Evolutionary conservation across 257 asterid genomes (phyloP).

Genomic region (Lavandula angustifolia): DNA sequence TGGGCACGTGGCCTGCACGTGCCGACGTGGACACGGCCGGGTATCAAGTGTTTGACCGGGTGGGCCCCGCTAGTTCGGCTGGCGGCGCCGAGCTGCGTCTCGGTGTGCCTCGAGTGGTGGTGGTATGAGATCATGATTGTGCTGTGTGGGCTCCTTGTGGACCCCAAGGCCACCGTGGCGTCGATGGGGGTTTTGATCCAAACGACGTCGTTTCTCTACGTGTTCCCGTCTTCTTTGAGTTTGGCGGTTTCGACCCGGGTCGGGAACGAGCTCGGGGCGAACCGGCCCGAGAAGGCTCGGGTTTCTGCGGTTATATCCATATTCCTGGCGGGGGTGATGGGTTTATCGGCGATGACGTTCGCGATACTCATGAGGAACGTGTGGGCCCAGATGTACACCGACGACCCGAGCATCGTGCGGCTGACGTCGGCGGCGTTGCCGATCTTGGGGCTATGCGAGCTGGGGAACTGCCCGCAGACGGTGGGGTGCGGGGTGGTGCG

Average conservation of each 20-base stretch:
- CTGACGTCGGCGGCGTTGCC: slow-evolving; percentile 71
- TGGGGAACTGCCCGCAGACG: slow-evolving; percentile 89
- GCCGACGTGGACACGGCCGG: slow-evolving; percentile 66
- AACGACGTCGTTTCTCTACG: slow-evolving; percentile 70
- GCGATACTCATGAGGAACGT: slow-evolving; percentile 42
- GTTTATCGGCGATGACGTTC: slow-evolving; percentile 56
- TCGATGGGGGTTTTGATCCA: slow-evolving; percentile 79
- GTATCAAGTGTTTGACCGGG: slow-evolving; percentile 54
- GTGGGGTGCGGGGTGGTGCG: slow-evolving; percentile 84
- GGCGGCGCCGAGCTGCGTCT: slow-evolving; percentile 81
- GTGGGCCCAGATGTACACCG: slow-evolving; percentile 76
- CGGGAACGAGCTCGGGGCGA: slow-evolving; percentile 82
- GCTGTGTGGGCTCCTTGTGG: slow-evolving; percentile 68
- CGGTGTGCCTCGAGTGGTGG: slow-evolving; percentile 94
- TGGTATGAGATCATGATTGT: slow-evolving; percentile 90
- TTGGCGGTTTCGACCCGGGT: slow-evolving; percentile 81
- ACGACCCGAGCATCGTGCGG: slow-evolving; percentile 46
- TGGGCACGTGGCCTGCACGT: slow-evolving; percentile 48
- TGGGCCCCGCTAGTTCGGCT: slow-evolving; percentile 76
- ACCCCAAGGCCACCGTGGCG: slow-evolving; percentile 80
- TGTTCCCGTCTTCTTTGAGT: slow-evolving; percentile 68
- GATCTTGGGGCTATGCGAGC: slow-evolving; percentile 77
- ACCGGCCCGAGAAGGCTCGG: slow-evolving; percentile 63
- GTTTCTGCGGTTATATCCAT: slow-evolving; percentile 47
- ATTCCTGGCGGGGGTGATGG: slow-evolving; percentile 54